phyloP scores from a whole-genome alignment of 2,329 filamentous ascomycete species.

The Penicillium griseofulvum region DNA sequence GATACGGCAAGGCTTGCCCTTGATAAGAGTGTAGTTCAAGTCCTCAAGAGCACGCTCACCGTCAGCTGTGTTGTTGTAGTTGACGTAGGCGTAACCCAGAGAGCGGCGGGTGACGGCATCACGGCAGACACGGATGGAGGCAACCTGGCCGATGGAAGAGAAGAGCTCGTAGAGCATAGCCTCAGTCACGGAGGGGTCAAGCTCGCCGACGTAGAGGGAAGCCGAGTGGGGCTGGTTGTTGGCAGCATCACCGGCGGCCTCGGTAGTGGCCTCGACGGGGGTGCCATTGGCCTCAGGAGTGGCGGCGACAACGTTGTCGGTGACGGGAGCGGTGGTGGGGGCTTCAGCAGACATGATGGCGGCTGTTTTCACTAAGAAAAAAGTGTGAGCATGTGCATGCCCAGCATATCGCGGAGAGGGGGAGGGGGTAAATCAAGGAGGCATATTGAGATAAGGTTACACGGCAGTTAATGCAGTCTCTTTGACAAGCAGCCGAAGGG shows the following conservation, averaged over 20 bases:
- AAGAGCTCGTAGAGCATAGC: constrained; percentile 99
- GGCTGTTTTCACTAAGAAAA: constrained; percentile 59
- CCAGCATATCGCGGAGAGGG: constrained; percentile 3
- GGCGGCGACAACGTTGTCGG: constrained; percentile 59
- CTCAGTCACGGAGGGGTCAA: constrained; percentile 96
- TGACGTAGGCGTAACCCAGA: constrained; percentile 98
- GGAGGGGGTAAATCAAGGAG: constrained; percentile 9
- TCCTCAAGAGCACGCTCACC: constrained; percentile 98
- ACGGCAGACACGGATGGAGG: constrained; percentile 98
- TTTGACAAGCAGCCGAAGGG: constrained; percentile 7
- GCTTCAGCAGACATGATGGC: constrained; percentile 79
- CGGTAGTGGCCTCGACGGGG: constrained; percentile 60
- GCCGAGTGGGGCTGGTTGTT: constrained; percentile 86
- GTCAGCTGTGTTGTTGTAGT: constrained; percentile 97
- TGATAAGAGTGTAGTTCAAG: constrained; percentile 99
- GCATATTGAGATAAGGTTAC: constrained; percentile 10
- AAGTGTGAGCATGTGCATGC: constrained; percentile 15
- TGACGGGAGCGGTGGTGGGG: constrained; percentile 68
- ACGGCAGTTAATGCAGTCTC: constrained; percentile 14
- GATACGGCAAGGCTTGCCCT: constrained; percentile 97
- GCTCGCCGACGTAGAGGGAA: constrained; percentile 97
- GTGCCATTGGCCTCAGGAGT: constrained; percentile 57
- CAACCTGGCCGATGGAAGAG: constrained; percentile 97
- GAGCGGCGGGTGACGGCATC: constrained; percentile 98
- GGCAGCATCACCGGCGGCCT: constrained; percentile 52